These are phyloP conservation scores for Senecio squalidus DNA, from an alignment of 140 eudicot species.

Conservation along the genomic window DNA sequence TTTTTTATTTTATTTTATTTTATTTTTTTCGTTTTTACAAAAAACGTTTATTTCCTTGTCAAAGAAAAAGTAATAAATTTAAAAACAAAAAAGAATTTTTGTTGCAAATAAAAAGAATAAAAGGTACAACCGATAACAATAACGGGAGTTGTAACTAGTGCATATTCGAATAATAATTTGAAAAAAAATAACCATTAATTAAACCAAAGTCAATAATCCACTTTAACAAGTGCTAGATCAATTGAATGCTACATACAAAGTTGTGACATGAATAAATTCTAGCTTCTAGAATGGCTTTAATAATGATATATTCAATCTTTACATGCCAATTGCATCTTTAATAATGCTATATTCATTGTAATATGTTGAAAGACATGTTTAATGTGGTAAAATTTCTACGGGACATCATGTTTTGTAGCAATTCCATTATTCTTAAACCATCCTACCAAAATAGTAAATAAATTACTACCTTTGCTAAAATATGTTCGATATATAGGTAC, in stretches of 20 bases:
- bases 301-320: background rate
- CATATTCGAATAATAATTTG: conserved; percentile 6
- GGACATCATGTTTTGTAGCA: conserved; percentile 13
- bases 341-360: conserved; percentile 19
- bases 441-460: conserved; percentile 16
- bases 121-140: background rate
- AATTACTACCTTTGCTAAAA: background rate
- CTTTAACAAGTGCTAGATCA: background rate
- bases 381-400: conserved; percentile 14
- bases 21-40: too few relatives aligned
- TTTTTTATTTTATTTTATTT: too few relatives aligned
- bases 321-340: conserved; percentile 23
- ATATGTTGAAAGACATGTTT: conserved; percentile 9
- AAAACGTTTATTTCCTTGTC: conserved; percentile 7
- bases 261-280: conserved; percentile 14
- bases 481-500: too few relatives aligned
- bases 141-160: conserved; percentile 6
- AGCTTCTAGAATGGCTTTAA: conserved; percentile 10
- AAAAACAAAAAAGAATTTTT: background rate
- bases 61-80: background rate
- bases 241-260: conserved; percentile 2
- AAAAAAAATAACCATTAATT: conserved; percentile 12
- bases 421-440: conserved; percentile 2
- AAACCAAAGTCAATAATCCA: conserved; percentile 11
- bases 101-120: background rate